phyloP scores from a whole-genome alignment of 1,284 basidiomycete genomes.

The Melampsora larici-populina region DNA sequence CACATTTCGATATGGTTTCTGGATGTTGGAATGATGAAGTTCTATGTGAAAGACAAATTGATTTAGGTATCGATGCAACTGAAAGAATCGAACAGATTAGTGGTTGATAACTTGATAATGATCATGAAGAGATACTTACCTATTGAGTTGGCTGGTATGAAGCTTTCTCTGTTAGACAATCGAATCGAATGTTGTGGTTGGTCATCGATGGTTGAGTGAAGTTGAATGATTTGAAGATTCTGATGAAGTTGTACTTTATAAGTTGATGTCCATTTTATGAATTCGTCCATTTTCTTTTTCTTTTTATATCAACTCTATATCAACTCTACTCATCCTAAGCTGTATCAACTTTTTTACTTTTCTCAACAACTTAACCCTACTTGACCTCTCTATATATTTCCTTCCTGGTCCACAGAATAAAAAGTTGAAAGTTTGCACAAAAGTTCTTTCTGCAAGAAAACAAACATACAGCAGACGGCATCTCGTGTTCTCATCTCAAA shows the following conservation, averaged over 20 bases:
- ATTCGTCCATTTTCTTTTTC: constrained; percentile 7
- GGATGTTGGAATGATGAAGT: background rate
- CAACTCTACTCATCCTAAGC: too few relatives aligned
- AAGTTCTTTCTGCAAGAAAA: too few relatives aligned
- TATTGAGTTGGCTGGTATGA: background rate
- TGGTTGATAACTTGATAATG: background rate
- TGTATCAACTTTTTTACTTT: too few relatives aligned
- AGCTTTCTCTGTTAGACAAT: too few relatives aligned
- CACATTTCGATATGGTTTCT: background rate
- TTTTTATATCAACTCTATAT: background rate
- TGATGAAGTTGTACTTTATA: background rate
- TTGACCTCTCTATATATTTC: too few relatives aligned
- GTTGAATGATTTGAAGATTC: background rate
- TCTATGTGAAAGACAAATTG: constrained; percentile 30
- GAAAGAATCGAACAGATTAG: background rate
- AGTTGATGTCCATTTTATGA: constrained; percentile 13
- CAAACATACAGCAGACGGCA: too few relatives aligned
- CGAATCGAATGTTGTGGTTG: too few relatives aligned
- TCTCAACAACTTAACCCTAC: too few relatives aligned
- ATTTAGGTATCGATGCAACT: constrained; percentile 41
- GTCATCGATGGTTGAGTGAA: background rate
- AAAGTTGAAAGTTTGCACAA: too few relatives aligned
- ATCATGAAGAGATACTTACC: background rate
- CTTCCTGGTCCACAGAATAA: too few relatives aligned
- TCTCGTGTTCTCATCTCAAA: too few relatives aligned